Percentiles rank a stretch among this genome's conserved stretches.
These are phyloP conservation scores for Aspergillus cavernicola DNA, from an alignment of 495 filamentous ascomycete species.

Conservation along the genomic window DNA sequence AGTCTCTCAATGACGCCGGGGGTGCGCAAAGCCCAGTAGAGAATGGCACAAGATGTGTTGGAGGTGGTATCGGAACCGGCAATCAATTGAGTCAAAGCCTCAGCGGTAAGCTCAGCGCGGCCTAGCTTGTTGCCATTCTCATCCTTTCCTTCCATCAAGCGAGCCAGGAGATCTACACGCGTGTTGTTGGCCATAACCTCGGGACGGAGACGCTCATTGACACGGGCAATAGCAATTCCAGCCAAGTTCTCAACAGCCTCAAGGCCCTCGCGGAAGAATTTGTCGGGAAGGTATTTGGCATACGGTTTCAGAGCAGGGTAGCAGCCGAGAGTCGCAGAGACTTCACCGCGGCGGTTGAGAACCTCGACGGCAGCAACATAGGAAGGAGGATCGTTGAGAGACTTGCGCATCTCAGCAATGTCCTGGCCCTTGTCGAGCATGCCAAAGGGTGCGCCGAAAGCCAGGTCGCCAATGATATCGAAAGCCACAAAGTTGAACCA, in stretches of 20 bases:
- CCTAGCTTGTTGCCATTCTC: constrained; percentile 69
- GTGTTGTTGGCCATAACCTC: constrained; percentile 50
- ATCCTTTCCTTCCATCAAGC: constrained; percentile 84
- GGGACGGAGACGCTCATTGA: constrained; percentile 67
- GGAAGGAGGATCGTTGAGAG: constrained; percentile 36
- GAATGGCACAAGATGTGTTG: constrained; percentile 82
- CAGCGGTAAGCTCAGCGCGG: constrained; percentile 77
- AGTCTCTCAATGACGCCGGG: constrained; percentile 69
- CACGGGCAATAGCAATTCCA: constrained; percentile 73
- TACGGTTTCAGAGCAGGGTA: constrained; percentile 45
- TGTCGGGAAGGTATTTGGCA: constrained; percentile 50
- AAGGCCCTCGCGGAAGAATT: constrained; percentile 49
- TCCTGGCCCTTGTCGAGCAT: constrained; percentile 53
- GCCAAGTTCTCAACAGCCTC: constrained; percentile 49
- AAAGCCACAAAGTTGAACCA: constrained; percentile 97
- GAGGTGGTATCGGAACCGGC: constrained; percentile 87
- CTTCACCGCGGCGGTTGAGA: constrained; percentile 53
- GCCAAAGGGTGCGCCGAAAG: constrained; percentile 53
- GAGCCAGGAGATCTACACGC: constrained; percentile 76
- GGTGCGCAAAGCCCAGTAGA: constrained; percentile 70
- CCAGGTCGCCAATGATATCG: constrained; percentile 74
- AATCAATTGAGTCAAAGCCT: constrained; percentile 87
- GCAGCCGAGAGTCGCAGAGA: constrained; percentile 48
- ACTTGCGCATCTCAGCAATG: constrained; percentile 56
- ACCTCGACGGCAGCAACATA: constrained; percentile 53